phyloP scores from a whole-genome alignment of 2,329 filamentous ascomycete species.

The Sclerotinia minor region DNA sequence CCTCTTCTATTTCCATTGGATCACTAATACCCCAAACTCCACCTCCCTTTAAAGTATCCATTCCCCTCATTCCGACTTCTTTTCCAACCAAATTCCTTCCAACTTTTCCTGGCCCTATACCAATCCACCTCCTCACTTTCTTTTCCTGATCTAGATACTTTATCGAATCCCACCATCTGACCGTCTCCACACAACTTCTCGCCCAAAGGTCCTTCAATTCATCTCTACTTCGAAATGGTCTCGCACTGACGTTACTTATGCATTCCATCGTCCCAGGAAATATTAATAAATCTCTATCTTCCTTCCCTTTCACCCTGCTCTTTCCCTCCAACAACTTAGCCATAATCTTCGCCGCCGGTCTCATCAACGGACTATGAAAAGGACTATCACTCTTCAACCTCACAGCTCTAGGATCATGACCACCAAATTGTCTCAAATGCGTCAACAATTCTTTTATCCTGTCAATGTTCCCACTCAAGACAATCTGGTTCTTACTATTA shows the following conservation, averaged over 20 bases:
- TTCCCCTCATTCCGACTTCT: conserved; percentile 82
- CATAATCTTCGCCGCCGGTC: conserved; percentile 76
- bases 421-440: conserved; percentile 84
- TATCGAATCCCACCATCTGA: conserved; percentile 93
- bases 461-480: conserved; percentile 82
- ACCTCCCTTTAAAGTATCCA: conserved; percentile 78
- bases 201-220: conserved; percentile 79
- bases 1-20: conserved; percentile 72
- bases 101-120: conserved; percentile 91
- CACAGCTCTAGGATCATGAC: conserved; percentile 87
- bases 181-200: conserved; percentile 84
- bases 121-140: conserved; percentile 81
- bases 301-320: conserved; percentile 54
- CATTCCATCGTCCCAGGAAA: conserved; percentile 77
- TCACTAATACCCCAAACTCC: conserved; percentile 91
- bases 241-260: conserved; percentile 81
- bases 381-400: conserved; percentile 83
- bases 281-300: conserved; percentile 64
- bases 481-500: conserved; percentile 95
- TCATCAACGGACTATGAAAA: conserved; percentile 92
- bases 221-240: conserved; percentile 71
- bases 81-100: conserved; percentile 92
- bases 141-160: conserved; percentile 82
- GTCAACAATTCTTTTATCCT: conserved; percentile 78
- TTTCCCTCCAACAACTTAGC: conserved; percentile 62